Conservation (phyloP, 441 rosid genomes). For the Mallotus repandus region DNA sequence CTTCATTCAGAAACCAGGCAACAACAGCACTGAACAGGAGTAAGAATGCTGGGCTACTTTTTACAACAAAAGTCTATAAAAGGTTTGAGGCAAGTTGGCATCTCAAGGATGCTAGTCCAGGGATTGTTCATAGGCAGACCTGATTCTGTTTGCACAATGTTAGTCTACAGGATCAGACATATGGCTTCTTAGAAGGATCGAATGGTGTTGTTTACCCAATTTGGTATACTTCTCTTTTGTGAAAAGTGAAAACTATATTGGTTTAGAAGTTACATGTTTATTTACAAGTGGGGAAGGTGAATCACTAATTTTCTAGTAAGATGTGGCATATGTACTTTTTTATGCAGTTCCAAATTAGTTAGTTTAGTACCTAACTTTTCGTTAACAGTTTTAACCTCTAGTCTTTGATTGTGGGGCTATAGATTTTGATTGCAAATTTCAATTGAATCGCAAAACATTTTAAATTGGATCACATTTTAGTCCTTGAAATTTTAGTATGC, state of each 20-base stretch:
- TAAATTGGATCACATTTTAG: not conserved
- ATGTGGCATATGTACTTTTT: no score
- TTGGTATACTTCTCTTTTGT: not conserved
- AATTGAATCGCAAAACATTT: not conserved
- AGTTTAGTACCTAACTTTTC: not conserved
- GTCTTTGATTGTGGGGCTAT: not conserved
- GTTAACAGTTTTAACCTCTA: no score
- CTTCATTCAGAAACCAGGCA: not conserved
- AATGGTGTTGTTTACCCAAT: not conserved
- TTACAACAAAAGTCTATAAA: not conserved
- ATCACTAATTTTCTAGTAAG: no score
- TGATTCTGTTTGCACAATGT: not conserved
- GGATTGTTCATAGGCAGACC: not conserved
- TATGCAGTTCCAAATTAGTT: not conserved
- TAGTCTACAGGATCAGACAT: not conserved
- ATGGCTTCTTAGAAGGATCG: not conserved
- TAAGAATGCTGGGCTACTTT: not conserved
- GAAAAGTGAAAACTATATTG: not conserved
- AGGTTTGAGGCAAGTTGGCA: not conserved
- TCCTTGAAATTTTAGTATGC: not conserved
- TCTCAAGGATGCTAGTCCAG: not conserved
- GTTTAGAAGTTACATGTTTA: not conserved
- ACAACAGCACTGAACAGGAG: not conserved
- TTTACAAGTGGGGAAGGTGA: not conserved
- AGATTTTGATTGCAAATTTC: no score